A percentile compares a stretch with the other conserved stretches of the same genome.
Evolutionary conservation across 2,329 filamentous ascomycete genomes (phyloP).

Genomic region (Penicillium freii): DNA sequence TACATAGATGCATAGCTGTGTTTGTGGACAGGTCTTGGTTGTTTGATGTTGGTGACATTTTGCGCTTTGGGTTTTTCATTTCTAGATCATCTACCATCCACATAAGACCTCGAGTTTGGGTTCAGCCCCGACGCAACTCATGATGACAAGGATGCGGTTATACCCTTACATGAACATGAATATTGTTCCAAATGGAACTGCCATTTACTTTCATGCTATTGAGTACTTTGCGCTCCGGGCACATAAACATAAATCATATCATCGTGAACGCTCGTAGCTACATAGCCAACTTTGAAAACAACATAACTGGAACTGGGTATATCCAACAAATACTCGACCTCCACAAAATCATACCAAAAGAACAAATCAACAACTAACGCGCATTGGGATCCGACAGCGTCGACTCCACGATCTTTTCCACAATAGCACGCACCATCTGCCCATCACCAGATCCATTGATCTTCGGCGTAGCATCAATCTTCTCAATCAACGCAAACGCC

Average conservation of each 20-base stretch:
- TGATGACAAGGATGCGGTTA: conserved; percentile 6
- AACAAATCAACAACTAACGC: background rate
- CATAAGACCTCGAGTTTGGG: background rate
- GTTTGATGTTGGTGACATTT: background rate
- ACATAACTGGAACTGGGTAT: conserved; percentile 20
- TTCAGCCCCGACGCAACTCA: conserved; percentile 7
- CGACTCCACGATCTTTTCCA: conserved; percentile 62
- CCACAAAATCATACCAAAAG: background rate
- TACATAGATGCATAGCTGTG: conserved; percentile 1
- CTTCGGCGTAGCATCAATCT: conserved; percentile 55
- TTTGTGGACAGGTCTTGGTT: background rate
- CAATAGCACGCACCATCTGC: conserved; percentile 61
- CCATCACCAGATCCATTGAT: conserved; percentile 54
- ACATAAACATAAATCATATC: conserved; percentile 6
- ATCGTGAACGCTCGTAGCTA: conserved; percentile 10
- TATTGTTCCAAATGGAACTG: background rate
- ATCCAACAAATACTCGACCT: conserved; percentile 7
- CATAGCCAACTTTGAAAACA: background rate
- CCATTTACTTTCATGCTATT: background rate
- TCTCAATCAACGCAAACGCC: conserved; percentile 61
- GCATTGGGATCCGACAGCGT: conserved; percentile 31
- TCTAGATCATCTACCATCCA: background rate
- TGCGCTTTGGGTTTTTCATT: background rate
- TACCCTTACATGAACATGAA: conserved; percentile 7
- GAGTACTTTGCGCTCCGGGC: background rate